A percentile compares a stretch with the other conserved stretches of the same genome.
phyloP scores from a whole-genome alignment of 345 rosid genomes.

The Camelina sativa region DNA sequence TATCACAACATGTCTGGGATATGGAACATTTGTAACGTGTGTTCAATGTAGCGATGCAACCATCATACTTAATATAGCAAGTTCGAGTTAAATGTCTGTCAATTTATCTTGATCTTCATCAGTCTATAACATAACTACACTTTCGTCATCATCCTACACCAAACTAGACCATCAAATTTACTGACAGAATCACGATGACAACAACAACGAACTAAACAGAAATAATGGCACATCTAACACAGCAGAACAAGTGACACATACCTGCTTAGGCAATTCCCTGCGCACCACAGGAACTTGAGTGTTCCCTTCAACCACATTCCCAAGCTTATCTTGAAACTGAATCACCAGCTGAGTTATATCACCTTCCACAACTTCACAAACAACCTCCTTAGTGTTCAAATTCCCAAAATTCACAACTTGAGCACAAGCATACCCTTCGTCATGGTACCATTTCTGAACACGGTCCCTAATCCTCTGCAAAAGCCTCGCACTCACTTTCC shows the following conservation, averaged over 20 bases:
- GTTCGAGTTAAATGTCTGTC: not conserved
- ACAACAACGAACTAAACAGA: not conserved
- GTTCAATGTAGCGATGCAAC: not conserved
- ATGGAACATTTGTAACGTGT: not conserved
- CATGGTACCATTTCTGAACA: slow-evolving; percentile 96
- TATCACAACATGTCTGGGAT: not conserved
- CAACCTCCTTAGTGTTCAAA: slow-evolving; percentile 90
- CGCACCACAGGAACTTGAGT: slow-evolving; percentile 77
- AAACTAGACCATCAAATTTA: slow-evolving; percentile 4
- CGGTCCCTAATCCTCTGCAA: slow-evolving; percentile 93
- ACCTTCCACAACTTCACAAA: slow-evolving; percentile 98
- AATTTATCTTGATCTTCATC: not conserved
- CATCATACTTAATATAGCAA: not conserved
- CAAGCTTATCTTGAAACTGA: slow-evolving; percentile 94
- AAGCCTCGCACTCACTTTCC: slow-evolving; percentile 87
- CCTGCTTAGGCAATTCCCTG: slow-evolving; percentile 89
- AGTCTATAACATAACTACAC: not conserved
- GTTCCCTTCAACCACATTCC: slow-evolving; percentile 93
- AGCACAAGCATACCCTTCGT: slow-evolving; percentile 97
- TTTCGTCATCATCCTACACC: not conserved
- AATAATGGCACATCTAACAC: slow-evolving; percentile 1
- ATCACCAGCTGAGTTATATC: slow-evolving; percentile 81
- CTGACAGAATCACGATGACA: slow-evolving; percentile 15
- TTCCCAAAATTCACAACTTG: slow-evolving; percentile 98
- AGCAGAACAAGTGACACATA: slow-evolving; percentile 32